These are phyloP conservation scores for Neurospora tetraspora DNA, from an alignment of 495 filamentous ascomycete genomes.

Conservation along the genomic window DNA sequence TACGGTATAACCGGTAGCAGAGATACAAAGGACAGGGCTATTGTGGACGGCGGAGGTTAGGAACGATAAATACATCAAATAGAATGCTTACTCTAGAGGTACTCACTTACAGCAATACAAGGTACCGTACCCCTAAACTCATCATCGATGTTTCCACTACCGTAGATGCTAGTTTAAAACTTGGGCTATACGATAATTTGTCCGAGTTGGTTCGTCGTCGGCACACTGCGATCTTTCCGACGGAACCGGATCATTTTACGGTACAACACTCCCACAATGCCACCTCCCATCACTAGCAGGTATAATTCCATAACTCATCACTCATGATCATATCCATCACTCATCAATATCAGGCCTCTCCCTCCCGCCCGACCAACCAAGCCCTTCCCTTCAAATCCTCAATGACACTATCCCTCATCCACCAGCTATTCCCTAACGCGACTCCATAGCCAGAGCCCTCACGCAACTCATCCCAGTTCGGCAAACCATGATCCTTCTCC, in stretches of 20 bases:
- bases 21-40: too few species aligned
- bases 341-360: not conserved
- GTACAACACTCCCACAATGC: too few species aligned
- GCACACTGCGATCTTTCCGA: too few species aligned
- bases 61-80: too few species aligned
- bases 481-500: constrained; percentile 6
- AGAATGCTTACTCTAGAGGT: not conserved
- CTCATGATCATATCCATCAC: not conserved
- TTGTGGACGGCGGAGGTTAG: too few species aligned
- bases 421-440: constrained; percentile 27
- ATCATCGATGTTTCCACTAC: not conserved
- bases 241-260: too few species aligned
- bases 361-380: constrained; percentile 36
- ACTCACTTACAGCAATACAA: not conserved
- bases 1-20: too few species aligned
- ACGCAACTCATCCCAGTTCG: not conserved
- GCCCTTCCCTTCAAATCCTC: constrained; percentile 46
- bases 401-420: constrained; percentile 42
- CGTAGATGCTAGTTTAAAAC: not conserved
- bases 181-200: not conserved
- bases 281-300: too few species aligned
- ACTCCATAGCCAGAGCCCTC: constrained; percentile 1
- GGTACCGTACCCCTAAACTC: not conserved
- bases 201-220: too few species aligned
- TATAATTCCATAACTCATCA: not conserved